Base-by-base conservation (phyloP, 192 early-diverging fungal genomes). In the Phycomyces nitens region DNA sequence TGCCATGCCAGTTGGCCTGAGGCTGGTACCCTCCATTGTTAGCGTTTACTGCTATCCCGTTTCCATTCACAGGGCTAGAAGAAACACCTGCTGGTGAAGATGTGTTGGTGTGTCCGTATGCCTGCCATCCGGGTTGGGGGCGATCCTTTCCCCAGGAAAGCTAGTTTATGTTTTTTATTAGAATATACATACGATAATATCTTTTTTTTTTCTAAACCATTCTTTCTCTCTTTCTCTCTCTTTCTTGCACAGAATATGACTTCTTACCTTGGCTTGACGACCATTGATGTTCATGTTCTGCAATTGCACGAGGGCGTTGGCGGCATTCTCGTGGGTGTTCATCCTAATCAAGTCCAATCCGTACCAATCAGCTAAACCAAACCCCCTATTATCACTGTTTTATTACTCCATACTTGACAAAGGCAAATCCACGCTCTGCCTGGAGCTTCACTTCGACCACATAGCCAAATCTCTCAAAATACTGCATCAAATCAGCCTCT, bases 131-230 rank as follows among this genome's bases (percentile, higher is more conserved):
- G 24, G 82, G 80, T 7, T 84, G 80, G 53, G 80, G 68, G 40
- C 89, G 80, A 66, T 92, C 91, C 77, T 92, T 92, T 62, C 93
- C 93, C 93, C 93, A 95, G 20, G 93, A 93, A 74, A 87, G 83
- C 81, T 80, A 71, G n/a, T n/a, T n/a, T n/a, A n/a, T n/a, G n/a
- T n/a, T n/a, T n/a, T n/a, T n/a, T n/a, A n/a, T n/a, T n/a, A n/a
- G n/a, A n/a, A n/a, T 52, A 54, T 58, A 51, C 34, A 34, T 34
- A 18, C 44, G n/a, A n/a, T n/a, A n/a, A n/a, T n/a, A n/a, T n/a
- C n/a, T n/a, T n/a, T n/a, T n/a, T n/a, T n/a, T n/a, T n/a, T n/a
- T n/a, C n/a, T n/a, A n/a, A n/a, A n/a, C n/a, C n/a, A n/a, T n/a
- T n/a, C n/a, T n/a, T n/a, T n/a, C n/a, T n/a, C n/a, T n/a, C n/a